Conservation (phyloP, 129 eudicot species). For the Calendula officinalis region DNA sequence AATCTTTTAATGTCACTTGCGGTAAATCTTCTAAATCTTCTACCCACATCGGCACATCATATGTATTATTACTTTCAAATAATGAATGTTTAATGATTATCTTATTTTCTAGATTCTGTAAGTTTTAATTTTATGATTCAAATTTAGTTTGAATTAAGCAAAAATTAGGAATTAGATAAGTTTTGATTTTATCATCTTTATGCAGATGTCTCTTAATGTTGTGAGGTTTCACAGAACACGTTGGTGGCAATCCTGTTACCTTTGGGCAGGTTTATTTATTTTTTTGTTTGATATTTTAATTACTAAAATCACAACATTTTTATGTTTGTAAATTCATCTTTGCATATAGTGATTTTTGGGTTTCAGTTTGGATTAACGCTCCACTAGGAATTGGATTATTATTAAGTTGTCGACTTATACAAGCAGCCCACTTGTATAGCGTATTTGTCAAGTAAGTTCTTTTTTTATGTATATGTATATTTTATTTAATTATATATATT, state of each 20-base stretch:
- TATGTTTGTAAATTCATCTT: constrained; percentile 14
- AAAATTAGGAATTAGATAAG: too few relatives aligned
- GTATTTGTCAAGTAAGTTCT: constrained; percentile 75
- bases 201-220: constrained; percentile 69
- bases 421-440: constrained; percentile 67
- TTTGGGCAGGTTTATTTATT: constrained; percentile 71
- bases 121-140: too few relatives aligned
- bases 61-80: too few relatives aligned
- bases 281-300: constrained; percentile 10
- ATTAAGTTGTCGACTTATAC: constrained; percentile 74
- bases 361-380: constrained; percentile 81
- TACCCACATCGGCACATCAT: too few relatives aligned
- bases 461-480: background rate
- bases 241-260: constrained; percentile 90
- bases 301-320: constrained; percentile 3
- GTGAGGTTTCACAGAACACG: constrained; percentile 51
- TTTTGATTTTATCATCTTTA: background rate
- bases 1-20: constrained; percentile 63
- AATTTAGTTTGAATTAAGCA: too few relatives aligned
- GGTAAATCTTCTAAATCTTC: constrained; percentile 39
- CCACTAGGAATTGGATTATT: constrained; percentile 90
- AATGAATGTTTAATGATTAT: too few relatives aligned
- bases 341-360: constrained; percentile 13
- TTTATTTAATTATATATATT: too few relatives aligned
- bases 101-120: too few relatives aligned